phyloP scores from a whole-genome alignment of 1,139 yeast genomes.

The Yamadazyma buinensis region DNA sequence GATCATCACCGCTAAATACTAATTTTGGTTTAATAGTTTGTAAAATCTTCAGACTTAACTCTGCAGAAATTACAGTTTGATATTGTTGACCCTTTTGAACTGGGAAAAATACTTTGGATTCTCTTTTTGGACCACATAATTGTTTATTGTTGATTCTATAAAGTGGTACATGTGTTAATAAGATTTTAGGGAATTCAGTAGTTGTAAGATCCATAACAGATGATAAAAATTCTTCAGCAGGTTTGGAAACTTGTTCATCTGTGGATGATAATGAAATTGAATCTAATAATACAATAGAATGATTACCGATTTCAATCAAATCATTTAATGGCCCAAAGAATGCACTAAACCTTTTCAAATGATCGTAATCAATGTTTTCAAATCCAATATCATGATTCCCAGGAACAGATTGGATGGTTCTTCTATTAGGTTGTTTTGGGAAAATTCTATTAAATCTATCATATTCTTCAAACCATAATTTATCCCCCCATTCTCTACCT shows the following conservation, averaged over 20 bases:
- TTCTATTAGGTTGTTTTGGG: slow-evolving; percentile 43
- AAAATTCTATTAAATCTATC: slow-evolving; percentile 65
- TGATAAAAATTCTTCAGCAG: slow-evolving; percentile 24
- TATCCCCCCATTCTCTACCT: slow-evolving; percentile 75
- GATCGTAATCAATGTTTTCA: slow-evolving; percentile 58
- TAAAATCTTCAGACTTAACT: slow-evolving; percentile 55
- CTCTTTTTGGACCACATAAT: slow-evolving; percentile 46
- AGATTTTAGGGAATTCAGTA: slow-evolving; percentile 54
- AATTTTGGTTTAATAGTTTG: slow-evolving; percentile 56
- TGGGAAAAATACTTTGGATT: slow-evolving; percentile 57
- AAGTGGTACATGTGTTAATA: slow-evolving; percentile 56
- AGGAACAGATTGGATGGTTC: slow-evolving; percentile 61
- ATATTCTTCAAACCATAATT: slow-evolving; percentile 70
- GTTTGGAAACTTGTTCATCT: slow-evolving; percentile 20
- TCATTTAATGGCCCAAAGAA: slow-evolving; percentile 71
- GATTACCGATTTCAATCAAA: slow-evolving; percentile 61
- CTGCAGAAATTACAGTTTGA: slow-evolving; percentile 51
- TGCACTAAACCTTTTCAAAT: slow-evolving; percentile 57
- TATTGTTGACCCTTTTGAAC: slow-evolving; percentile 63
- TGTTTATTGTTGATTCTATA: slow-evolving; percentile 30
- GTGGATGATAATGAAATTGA: slow-evolving; percentile 68
- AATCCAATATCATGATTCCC: slow-evolving; percentile 98
- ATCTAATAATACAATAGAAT: slow-evolving; percentile 73
- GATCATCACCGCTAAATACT: slow-evolving; percentile 92
- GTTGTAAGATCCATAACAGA: slow-evolving; percentile 17